Conservation (phyloP, 1,284 basidiomycete species). For the Mycosarcoma mackinlayi region DNA sequence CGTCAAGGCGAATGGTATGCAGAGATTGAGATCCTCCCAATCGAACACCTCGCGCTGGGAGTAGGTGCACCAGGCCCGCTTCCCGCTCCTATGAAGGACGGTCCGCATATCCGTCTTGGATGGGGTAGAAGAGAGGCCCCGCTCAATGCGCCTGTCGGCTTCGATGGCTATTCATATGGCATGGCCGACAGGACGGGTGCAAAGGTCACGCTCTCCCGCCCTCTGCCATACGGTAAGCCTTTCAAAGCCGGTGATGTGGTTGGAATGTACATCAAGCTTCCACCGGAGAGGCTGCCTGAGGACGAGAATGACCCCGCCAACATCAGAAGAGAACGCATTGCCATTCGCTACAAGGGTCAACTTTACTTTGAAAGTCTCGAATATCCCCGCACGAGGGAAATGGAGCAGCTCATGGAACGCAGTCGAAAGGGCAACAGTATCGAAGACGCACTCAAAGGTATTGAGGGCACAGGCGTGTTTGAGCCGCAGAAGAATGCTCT, state of each 20-base stretch:
- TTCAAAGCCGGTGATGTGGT: constrained; percentile 88
- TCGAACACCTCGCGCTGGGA: constrained; percentile 61
- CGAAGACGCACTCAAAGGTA: constrained; percentile 34
- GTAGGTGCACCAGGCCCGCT: constrained; percentile 69
- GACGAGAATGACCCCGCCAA: constrained; percentile 48
- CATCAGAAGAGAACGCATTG: constrained; percentile 68
- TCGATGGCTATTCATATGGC: constrained; percentile 94
- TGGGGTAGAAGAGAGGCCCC: constrained; percentile 91
- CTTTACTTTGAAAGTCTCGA: constrained; percentile 95
- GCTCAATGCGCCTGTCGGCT: constrained; percentile 89
- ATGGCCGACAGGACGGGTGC: constrained; percentile 91
- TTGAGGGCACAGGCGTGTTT: constrained; percentile 38
- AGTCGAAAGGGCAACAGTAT: constrained; percentile 57
- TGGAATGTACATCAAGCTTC: constrained; percentile 91
- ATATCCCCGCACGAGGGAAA: constrained; percentile 90
- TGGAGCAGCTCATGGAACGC: constrained; percentile 75
- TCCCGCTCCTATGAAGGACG: constrained; percentile 68
- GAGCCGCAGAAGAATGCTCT: constrained; percentile 9
- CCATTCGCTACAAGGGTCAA: constrained; percentile 95
- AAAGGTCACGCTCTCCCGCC: constrained; percentile 85
- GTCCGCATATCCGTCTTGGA: constrained; percentile 87
- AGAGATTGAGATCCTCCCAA: constrained; percentile 83
- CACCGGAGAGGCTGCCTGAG: constrained; percentile 67
- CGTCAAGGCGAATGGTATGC: constrained; percentile 93
- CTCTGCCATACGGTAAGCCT: constrained; percentile 76